Evolutionary conservation across 176 grass and related monocot genomes (phyloP).

Genomic region (Alloteropsis semialata): DNA sequence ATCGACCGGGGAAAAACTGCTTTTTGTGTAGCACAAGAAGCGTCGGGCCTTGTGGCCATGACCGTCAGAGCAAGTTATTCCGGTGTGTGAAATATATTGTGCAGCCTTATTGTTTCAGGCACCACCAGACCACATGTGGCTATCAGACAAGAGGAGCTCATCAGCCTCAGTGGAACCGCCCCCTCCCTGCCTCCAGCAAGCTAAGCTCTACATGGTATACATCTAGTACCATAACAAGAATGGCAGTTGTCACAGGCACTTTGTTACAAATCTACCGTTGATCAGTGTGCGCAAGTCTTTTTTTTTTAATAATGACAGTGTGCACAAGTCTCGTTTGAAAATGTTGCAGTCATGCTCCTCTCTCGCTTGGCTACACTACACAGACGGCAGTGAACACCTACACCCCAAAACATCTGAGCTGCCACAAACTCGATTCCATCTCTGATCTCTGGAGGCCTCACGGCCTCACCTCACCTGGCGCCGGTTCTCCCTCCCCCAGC

Average conservation of each 20-base stretch:
- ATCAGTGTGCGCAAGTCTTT: no score
- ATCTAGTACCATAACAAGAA: no score
- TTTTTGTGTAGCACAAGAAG: not conserved
- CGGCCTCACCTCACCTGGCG: not conserved
- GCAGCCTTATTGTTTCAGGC: not conserved
- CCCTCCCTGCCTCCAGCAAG: no score
- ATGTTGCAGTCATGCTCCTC: not conserved
- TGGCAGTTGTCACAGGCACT: not conserved
- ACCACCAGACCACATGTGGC: no score
- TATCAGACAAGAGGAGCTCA: no score
- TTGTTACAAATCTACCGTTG: not conserved
- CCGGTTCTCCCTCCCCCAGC: not conserved
- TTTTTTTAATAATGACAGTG: no score
- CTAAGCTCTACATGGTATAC: no score
- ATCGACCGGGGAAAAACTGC: slow-evolving; percentile 2
- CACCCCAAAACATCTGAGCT: not conserved
- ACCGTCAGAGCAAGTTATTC: slow-evolving; percentile 11
- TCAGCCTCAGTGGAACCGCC: no score
- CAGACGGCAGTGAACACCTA: not conserved
- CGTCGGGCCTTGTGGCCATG: not conserved
- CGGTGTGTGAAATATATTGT: not conserved
- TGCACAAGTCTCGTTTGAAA: not conserved
- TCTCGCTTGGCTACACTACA: not conserved
- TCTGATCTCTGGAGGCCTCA: no score
- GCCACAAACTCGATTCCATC: not conserved